Evolutionary conservation across 371 early-diverging fungal genomes (phyloP), one percentile per base, ranked within the genome.

Genomic region (Chytridium lagenaria): DNA sequence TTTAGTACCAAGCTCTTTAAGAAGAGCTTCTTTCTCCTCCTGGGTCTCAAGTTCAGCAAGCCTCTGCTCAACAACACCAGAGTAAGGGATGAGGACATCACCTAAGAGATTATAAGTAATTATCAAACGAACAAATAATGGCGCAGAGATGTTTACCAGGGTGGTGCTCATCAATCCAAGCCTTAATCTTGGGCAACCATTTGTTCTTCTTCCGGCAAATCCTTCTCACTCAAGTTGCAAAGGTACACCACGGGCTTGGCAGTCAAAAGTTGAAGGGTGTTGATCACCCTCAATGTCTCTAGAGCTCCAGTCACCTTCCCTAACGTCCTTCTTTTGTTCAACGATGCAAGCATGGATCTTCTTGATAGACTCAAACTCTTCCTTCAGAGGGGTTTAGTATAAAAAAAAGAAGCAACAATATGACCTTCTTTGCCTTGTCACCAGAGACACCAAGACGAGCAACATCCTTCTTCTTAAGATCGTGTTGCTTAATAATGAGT

Each of bases 191-290:
- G 59, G 91, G 31, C 71, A 75, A 94, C 86, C 77, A 90, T 87
- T 77, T 95, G 92, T 63, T 95, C 90, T 93, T 93, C 94, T 31
- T 28, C 44, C 37, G 2, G 40, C 44, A 51, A 98, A 67, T 96
- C 96, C 72, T 91, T 88, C 78, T 93, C 94, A 71, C 90, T 89
- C 67, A 98, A 84, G 81, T 99, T 99, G 74, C 81, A 78, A 65
- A 99, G 90, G 80, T 98, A 98, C 51, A 98, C 95, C 38, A 99
- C 96, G 28, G 98, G 96, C 83, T 99, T 99, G 69, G 98, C 95
- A 0, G 99, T 99, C 70, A 99, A 86, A 67, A 99, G 89, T 72
- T 92, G 92, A 67, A 97, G 86, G 90, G 26, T 49, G 81, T 94
- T 96, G 80, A 98, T 93, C 39, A 92, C 87, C n/a, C 66, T 92